A percentile compares a stretch with the other conserved stretches of the same genome.
These are phyloP conservation scores for Albatrellus ellisii DNA, from an alignment of 768 basidiomycete genomes.

Conservation along the genomic window DNA sequence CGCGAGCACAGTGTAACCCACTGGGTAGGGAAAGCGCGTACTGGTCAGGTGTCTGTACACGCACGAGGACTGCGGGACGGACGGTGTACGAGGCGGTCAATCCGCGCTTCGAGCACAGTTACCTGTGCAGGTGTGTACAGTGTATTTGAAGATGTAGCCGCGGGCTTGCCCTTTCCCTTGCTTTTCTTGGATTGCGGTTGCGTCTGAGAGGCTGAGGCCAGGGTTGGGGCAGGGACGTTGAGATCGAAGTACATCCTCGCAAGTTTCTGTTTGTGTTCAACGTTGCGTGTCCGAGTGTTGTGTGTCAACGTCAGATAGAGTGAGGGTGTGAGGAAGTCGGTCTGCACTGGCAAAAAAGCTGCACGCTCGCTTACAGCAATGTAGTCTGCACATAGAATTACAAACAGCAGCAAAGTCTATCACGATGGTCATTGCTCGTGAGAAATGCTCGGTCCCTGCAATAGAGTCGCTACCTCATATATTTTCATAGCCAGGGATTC, in stretches of 20 bases:
- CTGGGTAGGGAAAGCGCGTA: constrained; percentile 24
- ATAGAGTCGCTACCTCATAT: too few species aligned
- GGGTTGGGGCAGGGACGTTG: constrained; percentile 39
- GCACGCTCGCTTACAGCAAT: too few species aligned
- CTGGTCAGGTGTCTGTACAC: constrained; percentile 7
- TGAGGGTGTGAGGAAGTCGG: too few species aligned
- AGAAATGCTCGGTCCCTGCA: too few species aligned
- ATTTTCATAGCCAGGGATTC: too few species aligned
- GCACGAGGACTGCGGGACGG: constrained; percentile 18
- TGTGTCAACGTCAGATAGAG: too few species aligned
- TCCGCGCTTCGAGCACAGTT: constrained; percentile 39
- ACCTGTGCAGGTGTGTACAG: constrained; percentile 52
- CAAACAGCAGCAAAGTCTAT: too few species aligned
- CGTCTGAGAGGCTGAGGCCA: constrained; percentile 17
- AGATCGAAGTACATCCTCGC: constrained; percentile 70
- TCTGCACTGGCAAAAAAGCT: too few species aligned
- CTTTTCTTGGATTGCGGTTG: constrained; percentile 33
- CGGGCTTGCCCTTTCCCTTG: constrained; percentile 30
- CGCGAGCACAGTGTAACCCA: constrained; percentile 78
- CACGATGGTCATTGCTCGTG: too few species aligned
- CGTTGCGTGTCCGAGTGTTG: too few species aligned
- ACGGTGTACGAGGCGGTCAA: constrained; percentile 68
- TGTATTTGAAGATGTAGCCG: constrained; percentile 12
- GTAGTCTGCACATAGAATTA: too few species aligned
- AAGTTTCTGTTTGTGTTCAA: too few species aligned